Conservation (phyloP, 2,329 filamentous ascomycete species). For the Monosporascus sp. region DNA sequence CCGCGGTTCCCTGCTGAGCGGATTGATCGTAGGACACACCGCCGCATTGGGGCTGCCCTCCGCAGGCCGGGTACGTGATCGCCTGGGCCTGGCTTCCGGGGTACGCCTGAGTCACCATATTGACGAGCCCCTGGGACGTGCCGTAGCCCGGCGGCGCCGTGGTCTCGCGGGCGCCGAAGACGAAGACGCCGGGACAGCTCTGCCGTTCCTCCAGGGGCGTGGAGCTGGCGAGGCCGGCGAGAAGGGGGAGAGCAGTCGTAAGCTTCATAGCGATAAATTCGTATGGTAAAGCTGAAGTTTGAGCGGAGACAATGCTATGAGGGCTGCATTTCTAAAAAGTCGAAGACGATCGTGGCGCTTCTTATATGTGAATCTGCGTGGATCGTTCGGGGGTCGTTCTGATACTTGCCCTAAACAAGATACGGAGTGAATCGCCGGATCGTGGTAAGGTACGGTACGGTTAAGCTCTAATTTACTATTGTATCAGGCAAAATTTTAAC, state of each 20-base stretch:
- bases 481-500: too few relatives aligned
- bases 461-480: neutral
- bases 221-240: neutral
- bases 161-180: slow-evolving; percentile 49
- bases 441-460: neutral
- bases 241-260: neutral
- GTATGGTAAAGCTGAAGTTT: neutral
- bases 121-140: slow-evolving; percentile 38
- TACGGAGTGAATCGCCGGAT: neutral
- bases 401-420: neutral
- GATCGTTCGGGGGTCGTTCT: neutral
- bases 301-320: neutral
- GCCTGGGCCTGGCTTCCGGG: slow-evolving; percentile 41
- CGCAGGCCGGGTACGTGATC: slow-evolving; percentile 52
- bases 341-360: neutral
- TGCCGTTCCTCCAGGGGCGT: slow-evolving; percentile 17
- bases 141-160: slow-evolving; percentile 42
- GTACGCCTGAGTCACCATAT: slow-evolving; percentile 38
- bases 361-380: neutral
- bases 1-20: slow-evolving; percentile 47
- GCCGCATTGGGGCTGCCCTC: slow-evolving; percentile 52
- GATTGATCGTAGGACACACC: slow-evolving; percentile 52
- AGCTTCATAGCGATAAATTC: neutral
- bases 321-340: neutral
- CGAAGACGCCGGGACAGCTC: slow-evolving; percentile 40